Conservation (phyloP, 1,139 yeast genomes). For the Wickerhamiella pararugosa region DNA sequence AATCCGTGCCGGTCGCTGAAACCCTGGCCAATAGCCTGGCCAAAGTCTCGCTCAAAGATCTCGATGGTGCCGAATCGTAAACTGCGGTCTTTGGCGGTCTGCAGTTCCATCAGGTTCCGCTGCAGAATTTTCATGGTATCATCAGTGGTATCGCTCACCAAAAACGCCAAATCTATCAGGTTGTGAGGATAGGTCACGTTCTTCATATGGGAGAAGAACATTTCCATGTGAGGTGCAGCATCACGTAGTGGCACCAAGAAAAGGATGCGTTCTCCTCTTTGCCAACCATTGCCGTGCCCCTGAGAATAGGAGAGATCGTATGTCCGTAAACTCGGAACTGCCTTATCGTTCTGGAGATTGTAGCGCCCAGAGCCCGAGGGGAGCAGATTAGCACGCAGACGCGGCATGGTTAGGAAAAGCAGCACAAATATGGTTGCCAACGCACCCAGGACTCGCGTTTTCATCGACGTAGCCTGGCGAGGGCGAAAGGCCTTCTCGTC, state of each 20-base stretch:
- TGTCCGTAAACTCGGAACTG: constrained; percentile 10
- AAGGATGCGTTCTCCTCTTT: constrained; percentile 38
- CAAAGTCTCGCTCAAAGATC: constrained; percentile 52
- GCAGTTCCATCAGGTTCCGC: constrained; percentile 36
- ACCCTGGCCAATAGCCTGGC: constrained; percentile 61
- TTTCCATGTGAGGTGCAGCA: constrained; percentile 48
- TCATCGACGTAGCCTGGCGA: constrained; percentile 2
- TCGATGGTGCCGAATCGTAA: constrained; percentile 39
- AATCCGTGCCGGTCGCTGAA: constrained; percentile 67
- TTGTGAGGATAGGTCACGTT: constrained; percentile 52
- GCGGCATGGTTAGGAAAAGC: constrained; percentile 4
- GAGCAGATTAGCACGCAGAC: constrained; percentile 2
- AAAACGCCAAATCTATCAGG: constrained; percentile 45
- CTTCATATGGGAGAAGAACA: constrained; percentile 44
- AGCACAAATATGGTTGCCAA: constrained; percentile 3
- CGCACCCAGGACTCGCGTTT: not conserved
- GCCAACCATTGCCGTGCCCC: constrained; percentile 43
- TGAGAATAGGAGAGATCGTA: constrained; percentile 38
- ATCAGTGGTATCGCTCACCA: constrained; percentile 56
- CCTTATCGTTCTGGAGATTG: constrained; percentile 5
- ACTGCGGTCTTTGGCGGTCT: constrained; percentile 35
- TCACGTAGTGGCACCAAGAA: constrained; percentile 54
- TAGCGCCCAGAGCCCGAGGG: constrained; percentile 1
- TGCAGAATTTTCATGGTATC: constrained; percentile 37
- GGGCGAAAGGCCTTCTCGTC: constrained; percentile 6